These are phyloP conservation scores for Ganoderma boninense DNA, from an alignment of 1,284 basidiomycete species.

Conservation along the genomic window DNA sequence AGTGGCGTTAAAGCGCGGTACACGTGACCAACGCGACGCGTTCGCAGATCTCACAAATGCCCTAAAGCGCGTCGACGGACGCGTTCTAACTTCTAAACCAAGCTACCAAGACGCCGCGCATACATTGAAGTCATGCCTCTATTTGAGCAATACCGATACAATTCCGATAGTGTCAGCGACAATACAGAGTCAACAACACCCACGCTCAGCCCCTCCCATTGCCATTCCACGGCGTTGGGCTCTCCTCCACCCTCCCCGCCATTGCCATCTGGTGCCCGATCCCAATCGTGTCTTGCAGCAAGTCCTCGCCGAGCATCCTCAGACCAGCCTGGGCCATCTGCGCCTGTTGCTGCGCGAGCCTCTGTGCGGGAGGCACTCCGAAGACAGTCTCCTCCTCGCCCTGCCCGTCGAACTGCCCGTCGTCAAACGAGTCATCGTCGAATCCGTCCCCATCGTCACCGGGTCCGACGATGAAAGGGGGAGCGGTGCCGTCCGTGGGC, in stretches of 20 bases:
- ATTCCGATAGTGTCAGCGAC: not conserved
- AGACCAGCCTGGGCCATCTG: slow-evolving; percentile 40
- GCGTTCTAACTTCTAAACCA: not conserved
- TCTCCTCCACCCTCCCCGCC: slow-evolving; percentile 62
- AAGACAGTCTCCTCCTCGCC: slow-evolving; percentile 73
- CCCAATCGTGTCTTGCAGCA: slow-evolving; percentile 69
- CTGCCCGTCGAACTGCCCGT: slow-evolving; percentile 37
- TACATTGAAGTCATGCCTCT: not conserved
- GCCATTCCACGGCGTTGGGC: slow-evolving; percentile 62
- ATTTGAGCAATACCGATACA: not conserved
- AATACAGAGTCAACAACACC: slow-evolving; percentile 1
- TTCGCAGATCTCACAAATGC: not conserved
- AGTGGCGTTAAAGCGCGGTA: not conserved
- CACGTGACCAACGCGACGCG: slow-evolving; percentile 23
- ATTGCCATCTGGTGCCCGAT: slow-evolving; percentile 60
- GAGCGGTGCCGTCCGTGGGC: slow-evolving; percentile 40
- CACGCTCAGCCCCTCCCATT: slow-evolving; percentile 15
- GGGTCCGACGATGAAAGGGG: slow-evolving; percentile 55
- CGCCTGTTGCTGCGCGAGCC: slow-evolving; percentile 40
- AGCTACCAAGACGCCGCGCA: not conserved
- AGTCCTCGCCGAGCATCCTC: slow-evolving; percentile 64
- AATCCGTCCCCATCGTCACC: slow-evolving; percentile 34
- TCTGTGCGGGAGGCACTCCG: slow-evolving; percentile 64
- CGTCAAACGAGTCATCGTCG: slow-evolving; percentile 59
- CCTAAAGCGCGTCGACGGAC: not conserved